Percentiles rank a stretch among this genome's conserved stretches.
These are phyloP conservation scores for Vitis riparia DNA, from an alignment of 164 flowering plant species.

Conservation along the genomic window DNA sequence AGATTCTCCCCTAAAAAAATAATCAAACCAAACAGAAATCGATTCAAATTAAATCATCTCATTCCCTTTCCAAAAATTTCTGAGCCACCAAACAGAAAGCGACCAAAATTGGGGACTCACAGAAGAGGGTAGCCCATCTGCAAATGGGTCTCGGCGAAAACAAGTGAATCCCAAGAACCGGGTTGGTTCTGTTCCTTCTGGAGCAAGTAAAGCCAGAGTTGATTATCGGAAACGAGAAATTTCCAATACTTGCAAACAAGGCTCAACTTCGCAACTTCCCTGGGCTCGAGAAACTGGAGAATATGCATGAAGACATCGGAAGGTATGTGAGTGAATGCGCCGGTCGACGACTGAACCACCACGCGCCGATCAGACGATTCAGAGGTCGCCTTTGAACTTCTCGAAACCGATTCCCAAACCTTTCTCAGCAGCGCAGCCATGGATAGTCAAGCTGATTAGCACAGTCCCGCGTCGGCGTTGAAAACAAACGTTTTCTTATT, in stretches of 20 bases:
- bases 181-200: conserved; percentile 36
- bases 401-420: conserved; percentile 35
- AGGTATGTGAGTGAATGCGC: conserved; percentile 65
- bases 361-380: background rate
- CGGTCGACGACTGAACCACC: conserved; percentile 26
- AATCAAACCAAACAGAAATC: background rate
- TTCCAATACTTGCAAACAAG: conserved; percentile 61
- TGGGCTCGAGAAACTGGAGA: conserved; percentile 55
- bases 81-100: background rate
- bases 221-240: conserved; percentile 55
- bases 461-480: no score
- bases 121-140: conserved; percentile 58
- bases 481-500: background rate
- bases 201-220: conserved; percentile 76
- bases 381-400: conserved; percentile 5
- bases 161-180: conserved; percentile 53
- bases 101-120: conserved; percentile 27
- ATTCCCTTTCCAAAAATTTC: background rate
- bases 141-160: conserved; percentile 70
- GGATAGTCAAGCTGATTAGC: background rate
- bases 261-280: conserved; percentile 52
- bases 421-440: conserved; percentile 42
- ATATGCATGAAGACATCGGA: conserved; percentile 58
- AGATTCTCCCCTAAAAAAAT: background rate
- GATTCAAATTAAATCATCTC: background rate